Evolutionary conservation across 2,329 filamentous ascomycete species (phyloP).

Genomic region (Ophiocordyceps camponoti-rufipedis): DNA sequence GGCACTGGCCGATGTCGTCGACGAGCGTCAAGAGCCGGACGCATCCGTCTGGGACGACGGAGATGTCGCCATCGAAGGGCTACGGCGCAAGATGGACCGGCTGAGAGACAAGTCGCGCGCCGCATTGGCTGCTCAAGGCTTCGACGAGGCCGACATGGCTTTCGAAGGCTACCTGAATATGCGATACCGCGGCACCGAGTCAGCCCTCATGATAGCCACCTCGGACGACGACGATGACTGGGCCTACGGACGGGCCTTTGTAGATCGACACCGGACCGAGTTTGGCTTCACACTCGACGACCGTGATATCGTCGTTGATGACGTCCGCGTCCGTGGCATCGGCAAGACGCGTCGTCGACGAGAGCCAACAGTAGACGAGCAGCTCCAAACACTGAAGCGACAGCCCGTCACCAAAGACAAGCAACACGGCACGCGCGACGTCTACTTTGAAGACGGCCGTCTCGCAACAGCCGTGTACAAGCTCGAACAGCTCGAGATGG

Average conservation of each 20-base stretch:
- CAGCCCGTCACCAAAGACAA: slow-evolving; percentile 20
- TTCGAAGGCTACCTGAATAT: slow-evolving; percentile 57
- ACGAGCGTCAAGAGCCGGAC: slow-evolving; percentile 20
- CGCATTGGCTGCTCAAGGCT: slow-evolving; percentile 60
- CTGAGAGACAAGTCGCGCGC: slow-evolving; percentile 57
- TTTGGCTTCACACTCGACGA: slow-evolving; percentile 47
- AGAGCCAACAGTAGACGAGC: slow-evolving; percentile 69
- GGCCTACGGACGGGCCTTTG: slow-evolving; percentile 71
- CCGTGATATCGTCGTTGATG: slow-evolving; percentile 22
- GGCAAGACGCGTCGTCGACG: slow-evolving; percentile 46
- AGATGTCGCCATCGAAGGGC: slow-evolving; percentile 36
- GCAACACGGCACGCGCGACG: slow-evolving; percentile 3
- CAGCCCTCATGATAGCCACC: slow-evolving; percentile 75
- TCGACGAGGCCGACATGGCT: slow-evolving; percentile 20
- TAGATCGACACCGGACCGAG: slow-evolving; percentile 63
- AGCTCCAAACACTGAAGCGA: slow-evolving; percentile 51
- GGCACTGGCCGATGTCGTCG: slow-evolving; percentile 24
- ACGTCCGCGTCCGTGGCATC: slow-evolving; percentile 21
- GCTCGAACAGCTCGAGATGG: slow-evolving; percentile 6
- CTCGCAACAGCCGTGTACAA: slow-evolving; percentile 10
- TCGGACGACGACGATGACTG: slow-evolving; percentile 26
- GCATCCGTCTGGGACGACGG: slow-evolving; percentile 30
- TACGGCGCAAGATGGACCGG: slow-evolving; percentile 59
- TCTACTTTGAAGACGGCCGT: slow-evolving; percentile 7
- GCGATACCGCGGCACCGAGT: slow-evolving; percentile 80